phyloP scores from a whole-genome alignment of 116 monocot species.

The Dioscorea cayenensis region DNA sequence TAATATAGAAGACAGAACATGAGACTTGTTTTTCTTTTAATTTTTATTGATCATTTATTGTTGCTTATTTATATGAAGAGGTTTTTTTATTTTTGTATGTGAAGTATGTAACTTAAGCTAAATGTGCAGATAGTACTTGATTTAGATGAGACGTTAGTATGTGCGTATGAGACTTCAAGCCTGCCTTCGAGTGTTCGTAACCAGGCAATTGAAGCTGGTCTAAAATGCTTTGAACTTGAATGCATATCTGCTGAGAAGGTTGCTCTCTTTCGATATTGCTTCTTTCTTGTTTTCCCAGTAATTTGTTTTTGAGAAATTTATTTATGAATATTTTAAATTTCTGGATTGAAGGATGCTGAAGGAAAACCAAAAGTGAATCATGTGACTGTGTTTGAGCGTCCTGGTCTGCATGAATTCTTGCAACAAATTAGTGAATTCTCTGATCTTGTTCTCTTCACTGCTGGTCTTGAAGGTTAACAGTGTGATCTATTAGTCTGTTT shows the following conservation, averaged over 20 bases:
- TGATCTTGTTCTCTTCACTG: constrained; percentile 90
- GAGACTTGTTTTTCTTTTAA: too few species aligned
- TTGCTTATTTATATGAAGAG: not conserved
- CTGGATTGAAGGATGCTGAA: constrained; percentile 55
- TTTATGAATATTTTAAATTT: not conserved
- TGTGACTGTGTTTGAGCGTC: constrained; percentile 96
- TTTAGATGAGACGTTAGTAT: constrained; percentile 96
- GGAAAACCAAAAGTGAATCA: constrained; percentile 86
- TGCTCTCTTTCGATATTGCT: constrained; percentile 4
- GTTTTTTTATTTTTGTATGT: too few species aligned
- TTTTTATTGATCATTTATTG: not conserved
- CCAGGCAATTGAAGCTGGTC: constrained; percentile 84
- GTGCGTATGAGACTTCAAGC: constrained; percentile 91
- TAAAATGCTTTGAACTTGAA: constrained; percentile 89
- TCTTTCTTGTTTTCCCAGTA: not conserved
- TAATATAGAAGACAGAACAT: too few species aligned
- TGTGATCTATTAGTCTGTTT: constrained; percentile 3
- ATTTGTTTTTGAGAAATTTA: not conserved
- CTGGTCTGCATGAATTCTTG: constrained; percentile 88
- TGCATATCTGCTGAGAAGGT: constrained; percentile 79
- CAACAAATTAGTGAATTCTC: constrained; percentile 80
- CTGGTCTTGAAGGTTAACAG: constrained; percentile 84
- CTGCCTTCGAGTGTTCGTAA: constrained; percentile 56
- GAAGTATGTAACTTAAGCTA: not conserved
- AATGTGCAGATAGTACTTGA: constrained; percentile 88